Evolutionary conservation across 2,329 filamentous ascomycete genomes (phyloP), one percentile per base, ranked within the genome.

Genomic region (Fusarium praegraminearum): DNA sequence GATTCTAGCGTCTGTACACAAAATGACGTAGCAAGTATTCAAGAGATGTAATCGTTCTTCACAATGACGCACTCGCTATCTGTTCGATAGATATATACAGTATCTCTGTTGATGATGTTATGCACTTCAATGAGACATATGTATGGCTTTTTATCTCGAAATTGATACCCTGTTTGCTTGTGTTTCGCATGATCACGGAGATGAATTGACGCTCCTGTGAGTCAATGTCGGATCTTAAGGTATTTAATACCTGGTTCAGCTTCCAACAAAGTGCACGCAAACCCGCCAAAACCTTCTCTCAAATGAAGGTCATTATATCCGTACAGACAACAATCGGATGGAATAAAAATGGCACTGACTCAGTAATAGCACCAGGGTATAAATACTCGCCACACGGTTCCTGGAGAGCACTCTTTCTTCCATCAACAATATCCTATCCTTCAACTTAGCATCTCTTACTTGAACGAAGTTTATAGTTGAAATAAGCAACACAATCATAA

Each of bases 81-180:
- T n/a, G 6, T 11, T 11, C 18, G 5, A 36, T 18, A 10, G 10
- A 18, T 36, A 5, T 11, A 11, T 13, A 7, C 5, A 13, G 36
- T 7, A 13, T 40, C 36, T 20, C n/a, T 40, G 11, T 40, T 40
- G n/a, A 40, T 40, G n/a, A 40, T 20, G 5, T 9, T 11, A 5
- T 36, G 35, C 10, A 4, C 3, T 36, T 10, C 0, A 36, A 36
- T 10, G 18, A 6, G 16, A 9, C 35, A 36, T 36, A 18, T 1
- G 0, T 10, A n/a, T 10, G 16, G 9, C 4, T 4, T 36, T 35
- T 0, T 3, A n/a, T 36, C 9, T 36, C 8, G 2, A 16, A 10
- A 9, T 11, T 11, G 9, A n/a, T 36, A 11, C 10, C 2, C 10
- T 4, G 35, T 20, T 38, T 38, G 18, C 36, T 13, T 20, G 6